These are phyloP conservation scores for Scheffersomyces amazonensis DNA, from an alignment of 805 yeast species.

Conservation along the genomic window DNA sequence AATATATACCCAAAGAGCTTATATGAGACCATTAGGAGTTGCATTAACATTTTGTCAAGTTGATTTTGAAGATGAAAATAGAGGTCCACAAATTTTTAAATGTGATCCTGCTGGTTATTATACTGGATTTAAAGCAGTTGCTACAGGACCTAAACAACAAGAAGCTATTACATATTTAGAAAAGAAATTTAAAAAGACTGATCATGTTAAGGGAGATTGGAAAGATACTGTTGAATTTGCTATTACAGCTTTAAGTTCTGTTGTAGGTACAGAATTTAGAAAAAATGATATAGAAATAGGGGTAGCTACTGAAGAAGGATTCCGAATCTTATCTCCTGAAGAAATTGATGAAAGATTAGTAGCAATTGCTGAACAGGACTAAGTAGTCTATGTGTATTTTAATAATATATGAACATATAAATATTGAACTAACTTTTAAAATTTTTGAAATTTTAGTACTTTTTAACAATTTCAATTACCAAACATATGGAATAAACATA, in stretches of 20 bases:
- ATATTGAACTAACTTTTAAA: neutral
- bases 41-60: slow-evolving; percentile 84
- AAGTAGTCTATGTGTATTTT: slow-evolving; percentile 10
- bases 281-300: slow-evolving; percentile 94
- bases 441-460: neutral
- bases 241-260: slow-evolving; percentile 79
- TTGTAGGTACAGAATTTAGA: slow-evolving; percentile 89
- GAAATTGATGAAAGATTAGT: slow-evolving; percentile 94
- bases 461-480: neutral
- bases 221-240: slow-evolving; percentile 85
- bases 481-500: slow-evolving; percentile 81
- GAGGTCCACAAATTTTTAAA: slow-evolving; percentile 86
- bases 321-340: slow-evolving; percentile 71
- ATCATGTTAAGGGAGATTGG: slow-evolving; percentile 77
- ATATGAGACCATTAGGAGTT: slow-evolving; percentile 97
- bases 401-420: neutral
- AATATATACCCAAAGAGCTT: slow-evolving; percentile 95
- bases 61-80: slow-evolving; percentile 67
- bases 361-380: slow-evolving; percentile 95
- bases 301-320: slow-evolving; percentile 71
- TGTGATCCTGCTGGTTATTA: slow-evolving; percentile 98
- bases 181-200: slow-evolving; percentile 77
- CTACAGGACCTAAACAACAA: slow-evolving; percentile 97
- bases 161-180: slow-evolving; percentile 89
- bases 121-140: slow-evolving; percentile 85